A percentile compares a stretch with the other conserved stretches of the same genome.
phyloP scores from a whole-genome alignment of 768 basidiomycete genomes.

The Leccinum disarticulatum region DNA sequence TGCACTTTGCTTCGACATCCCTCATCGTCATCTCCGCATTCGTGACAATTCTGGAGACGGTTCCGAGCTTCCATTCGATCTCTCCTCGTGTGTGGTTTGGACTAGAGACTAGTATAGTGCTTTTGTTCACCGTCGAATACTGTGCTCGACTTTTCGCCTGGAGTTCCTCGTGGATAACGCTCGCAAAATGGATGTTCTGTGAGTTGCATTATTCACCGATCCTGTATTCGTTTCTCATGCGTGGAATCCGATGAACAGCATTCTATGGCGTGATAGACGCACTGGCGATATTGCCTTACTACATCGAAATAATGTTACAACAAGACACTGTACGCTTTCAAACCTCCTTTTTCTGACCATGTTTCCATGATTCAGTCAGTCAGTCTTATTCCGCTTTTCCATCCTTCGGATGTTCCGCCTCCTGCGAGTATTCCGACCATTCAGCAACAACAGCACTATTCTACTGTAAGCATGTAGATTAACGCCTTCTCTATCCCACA shows the following conservation, averaged over 20 bases:
- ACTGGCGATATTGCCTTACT: constrained; percentile 85
- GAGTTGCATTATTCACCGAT: constrained; percentile 18
- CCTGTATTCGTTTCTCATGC: neutral
- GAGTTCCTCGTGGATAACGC: constrained; percentile 62
- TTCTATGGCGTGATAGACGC: constrained; percentile 88
- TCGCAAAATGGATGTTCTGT: constrained; percentile 73
- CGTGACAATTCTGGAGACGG: constrained; percentile 77
- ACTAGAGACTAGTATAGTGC: constrained; percentile 79
- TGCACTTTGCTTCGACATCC: constrained; percentile 69
- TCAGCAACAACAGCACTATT: constrained; percentile 80
- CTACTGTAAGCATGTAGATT: constrained; percentile 58
- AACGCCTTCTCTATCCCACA: neutral
- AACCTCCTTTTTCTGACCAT: constrained; percentile 1
- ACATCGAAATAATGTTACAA: constrained; percentile 77
- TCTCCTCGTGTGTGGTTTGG: constrained; percentile 81
- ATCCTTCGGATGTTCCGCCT: constrained; percentile 89
- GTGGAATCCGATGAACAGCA: constrained; percentile 37
- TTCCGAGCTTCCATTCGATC: constrained; percentile 71
- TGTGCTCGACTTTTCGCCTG: constrained; percentile 70
- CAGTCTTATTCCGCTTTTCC: constrained; percentile 86
- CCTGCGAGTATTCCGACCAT: constrained; percentile 85
- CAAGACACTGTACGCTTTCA: constrained; percentile 76
- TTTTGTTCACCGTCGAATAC: constrained; percentile 87
- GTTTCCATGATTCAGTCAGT: constrained; percentile 40
- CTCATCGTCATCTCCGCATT: constrained; percentile 74